phyloP scores from a whole-genome alignment of 2,329 filamentous ascomycete genomes.

The Epichloe bromicola region DNA sequence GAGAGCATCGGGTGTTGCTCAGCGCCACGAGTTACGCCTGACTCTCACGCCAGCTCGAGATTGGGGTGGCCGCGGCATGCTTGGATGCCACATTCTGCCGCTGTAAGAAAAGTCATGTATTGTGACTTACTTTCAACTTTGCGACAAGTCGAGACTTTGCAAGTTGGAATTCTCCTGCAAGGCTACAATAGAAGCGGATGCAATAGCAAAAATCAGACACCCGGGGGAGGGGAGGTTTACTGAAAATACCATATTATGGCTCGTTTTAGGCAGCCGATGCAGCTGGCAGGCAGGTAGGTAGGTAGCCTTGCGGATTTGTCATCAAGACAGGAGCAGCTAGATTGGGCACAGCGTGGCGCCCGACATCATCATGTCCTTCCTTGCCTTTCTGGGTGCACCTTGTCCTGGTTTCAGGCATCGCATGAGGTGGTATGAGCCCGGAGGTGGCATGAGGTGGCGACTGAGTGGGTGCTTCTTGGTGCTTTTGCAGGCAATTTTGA shows the following conservation, averaged over 20 bases:
- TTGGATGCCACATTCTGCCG: constrained; percentile 84
- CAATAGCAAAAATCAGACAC: not conserved
- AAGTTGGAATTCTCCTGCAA: not conserved
- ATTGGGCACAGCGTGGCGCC: constrained; percentile 1
- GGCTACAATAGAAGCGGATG: not conserved
- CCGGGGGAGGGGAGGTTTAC: too few relatives aligned
- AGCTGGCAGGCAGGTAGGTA: not conserved
- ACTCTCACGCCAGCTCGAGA: constrained; percentile 62
- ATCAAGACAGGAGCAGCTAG: not conserved
- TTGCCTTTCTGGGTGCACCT: not conserved
- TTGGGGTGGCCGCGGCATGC: constrained; percentile 81
- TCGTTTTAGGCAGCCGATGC: not conserved
- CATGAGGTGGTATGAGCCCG: not conserved
- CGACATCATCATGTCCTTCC: not conserved
- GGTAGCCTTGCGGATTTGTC: constrained; percentile 1
- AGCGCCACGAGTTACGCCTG: constrained; percentile 49
- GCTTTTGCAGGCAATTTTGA: not conserved
- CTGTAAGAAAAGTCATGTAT: constrained; percentile 29
- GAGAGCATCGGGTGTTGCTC: constrained; percentile 30
- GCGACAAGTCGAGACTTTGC: not conserved
- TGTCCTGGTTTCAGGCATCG: not conserved
- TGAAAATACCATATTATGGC: not conserved
- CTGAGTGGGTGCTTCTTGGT: not conserved
- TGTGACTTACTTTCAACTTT: not conserved
- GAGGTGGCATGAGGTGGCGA: not conserved